Evolutionary conservation across 257 asterid species (phyloP), one percentile per base, ranked within the genome.

Genomic region (Scutellaria barbata): DNA sequence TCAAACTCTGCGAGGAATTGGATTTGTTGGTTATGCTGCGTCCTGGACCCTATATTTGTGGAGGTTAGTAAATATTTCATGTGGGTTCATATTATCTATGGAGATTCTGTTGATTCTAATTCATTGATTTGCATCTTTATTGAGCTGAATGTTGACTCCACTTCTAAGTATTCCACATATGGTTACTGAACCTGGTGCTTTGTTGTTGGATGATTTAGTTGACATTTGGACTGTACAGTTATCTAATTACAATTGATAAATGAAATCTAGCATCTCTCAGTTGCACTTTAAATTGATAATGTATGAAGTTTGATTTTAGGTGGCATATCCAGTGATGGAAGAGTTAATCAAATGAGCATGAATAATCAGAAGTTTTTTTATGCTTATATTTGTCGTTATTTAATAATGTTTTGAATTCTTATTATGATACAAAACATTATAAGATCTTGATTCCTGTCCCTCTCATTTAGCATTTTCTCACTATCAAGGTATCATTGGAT

Each of bases 41-140:
- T 63, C 83, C 92, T 63, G 99, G 99, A 45, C 97, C 99, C 67
- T 94, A 94, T 56, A 94, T 94, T 18, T 94, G 99, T 85, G 97
- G 89, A 82, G 98, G 98, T 94, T 71, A 81, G 96, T 68, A 59
- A 13, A 18, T 54, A 41, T 56, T 57, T 43, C 43, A 41, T 42
- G 11, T 18, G 40, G 63, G 17, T 3, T 72, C 48, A 33, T 14
- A 46, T 71, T 55, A 41, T 71, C 56, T 75, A 33, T 25, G 37
- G 4, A n/a, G 62, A 47, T 22, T 70, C 37, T 7, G 9, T 59
- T 20, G 58, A 37, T 57, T 70, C 10, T 59, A 55, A 43, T 25
- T 58, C 65, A 46, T 51, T 51, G 45, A 66, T 51, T 47, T 39
- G 41, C 47, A 9, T 35, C 14, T 63, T 67, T 50, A 46, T 40